phyloP scores from a whole-genome alignment of 2,329 filamentous ascomycete species.

The Xylaria sp. region DNA sequence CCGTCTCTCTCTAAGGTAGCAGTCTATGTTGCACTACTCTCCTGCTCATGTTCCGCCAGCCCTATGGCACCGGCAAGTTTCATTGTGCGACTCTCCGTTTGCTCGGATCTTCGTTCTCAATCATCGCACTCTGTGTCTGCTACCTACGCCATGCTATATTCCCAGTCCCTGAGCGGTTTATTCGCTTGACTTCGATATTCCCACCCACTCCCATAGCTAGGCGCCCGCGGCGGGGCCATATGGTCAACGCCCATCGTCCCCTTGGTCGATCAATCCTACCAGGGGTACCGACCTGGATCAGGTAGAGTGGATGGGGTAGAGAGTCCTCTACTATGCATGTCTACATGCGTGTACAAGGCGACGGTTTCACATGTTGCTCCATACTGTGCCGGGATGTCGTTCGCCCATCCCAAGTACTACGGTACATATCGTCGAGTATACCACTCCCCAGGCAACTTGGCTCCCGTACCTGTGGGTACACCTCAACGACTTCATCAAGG shows the following conservation, averaged over 20 bases:
- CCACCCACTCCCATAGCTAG: constrained; percentile 21
- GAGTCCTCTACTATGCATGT: constrained; percentile 18
- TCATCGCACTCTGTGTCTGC: neutral
- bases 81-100: neutral
- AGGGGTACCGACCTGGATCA: constrained; percentile 13
- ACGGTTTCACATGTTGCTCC: constrained; percentile 22
- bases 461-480: constrained; percentile 11
- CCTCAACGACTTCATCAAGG: neutral
- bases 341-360: constrained; percentile 29
- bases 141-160: neutral
- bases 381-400: constrained; percentile 33
- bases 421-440: constrained; percentile 5
- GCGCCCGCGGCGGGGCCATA: constrained; percentile 28
- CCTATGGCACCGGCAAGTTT: neutral
- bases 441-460: constrained; percentile 1
- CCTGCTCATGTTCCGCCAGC: neutral
- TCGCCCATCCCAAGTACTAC: constrained; percentile 10
- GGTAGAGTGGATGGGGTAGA: constrained; percentile 10
- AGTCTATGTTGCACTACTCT: constrained; percentile 4
- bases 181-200: constrained; percentile 14
- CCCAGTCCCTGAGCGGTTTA: neutral
- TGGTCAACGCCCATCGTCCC: constrained; percentile 26
- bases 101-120: neutral
- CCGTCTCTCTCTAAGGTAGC: neutral
- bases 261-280: constrained; percentile 33